Evolutionary conservation across 345 rosid genomes (phyloP).

Genomic region (Brassica nigra): DNA sequence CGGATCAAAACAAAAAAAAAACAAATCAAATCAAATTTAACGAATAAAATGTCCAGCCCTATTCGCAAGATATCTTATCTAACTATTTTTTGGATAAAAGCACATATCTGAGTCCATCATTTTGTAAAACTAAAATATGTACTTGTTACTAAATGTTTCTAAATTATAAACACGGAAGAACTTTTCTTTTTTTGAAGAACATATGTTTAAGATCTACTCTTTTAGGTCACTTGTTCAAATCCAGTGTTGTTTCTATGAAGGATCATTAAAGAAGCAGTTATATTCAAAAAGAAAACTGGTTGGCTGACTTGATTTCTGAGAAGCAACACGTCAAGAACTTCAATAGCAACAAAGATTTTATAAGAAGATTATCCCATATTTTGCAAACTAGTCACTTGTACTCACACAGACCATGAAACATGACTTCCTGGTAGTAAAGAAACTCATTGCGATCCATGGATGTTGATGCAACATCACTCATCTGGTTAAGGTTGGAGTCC

Average conservation of each 20-base stretch:
- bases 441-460: conserved; percentile 26
- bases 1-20: no score
- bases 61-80: neutral
- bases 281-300: neutral
- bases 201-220: neutral
- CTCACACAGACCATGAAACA: conserved; percentile 32
- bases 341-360: neutral
- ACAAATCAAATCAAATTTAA: no score
- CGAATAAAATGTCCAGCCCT: no score
- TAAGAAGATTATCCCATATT: neutral
- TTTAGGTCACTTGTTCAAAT: conserved; percentile 19
- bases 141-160: neutral
- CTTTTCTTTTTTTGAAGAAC: neutral
- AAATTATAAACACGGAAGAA: neutral
- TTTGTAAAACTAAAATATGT: neutral
- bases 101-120: neutral
- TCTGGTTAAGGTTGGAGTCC: conserved; percentile 5
- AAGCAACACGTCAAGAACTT: neutral
- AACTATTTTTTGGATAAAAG: neutral
- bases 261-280: neutral
- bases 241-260: neutral
- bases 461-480: conserved; percentile 10
- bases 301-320: neutral
- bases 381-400: conserved; percentile 3
- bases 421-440: conserved; percentile 8